A percentile compares a stretch with the other conserved stretches of the same genome.
Evolutionary conservation across 768 basidiomycete species (phyloP).

Genomic region (Serendipita indica): DNA sequence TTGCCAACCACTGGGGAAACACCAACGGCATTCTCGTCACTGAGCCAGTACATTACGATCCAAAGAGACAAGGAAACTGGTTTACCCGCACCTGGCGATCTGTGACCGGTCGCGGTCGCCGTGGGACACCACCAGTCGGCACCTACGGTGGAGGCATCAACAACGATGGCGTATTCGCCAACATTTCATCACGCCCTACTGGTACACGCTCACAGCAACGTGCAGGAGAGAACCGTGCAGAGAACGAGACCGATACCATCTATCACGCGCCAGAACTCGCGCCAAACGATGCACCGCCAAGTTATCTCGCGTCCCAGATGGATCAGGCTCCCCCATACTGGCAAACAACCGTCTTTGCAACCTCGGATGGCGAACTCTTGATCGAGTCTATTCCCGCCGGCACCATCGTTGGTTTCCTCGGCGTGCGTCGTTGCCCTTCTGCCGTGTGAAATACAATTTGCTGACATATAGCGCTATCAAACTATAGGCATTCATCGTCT

Average conservation of each 20-base stretch:
- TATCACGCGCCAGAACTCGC: constrained; percentile 4
- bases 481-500: not conserved
- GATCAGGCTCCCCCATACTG: constrained; percentile 9
- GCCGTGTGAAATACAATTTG: not conserved
- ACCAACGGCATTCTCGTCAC: constrained; percentile 53
- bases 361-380: constrained; percentile 3
- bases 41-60: constrained; percentile 22
- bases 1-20: constrained; percentile 58
- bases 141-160: not conserved
- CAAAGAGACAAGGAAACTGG: not conserved
- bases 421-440: not conserved
- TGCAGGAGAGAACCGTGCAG: not conserved
- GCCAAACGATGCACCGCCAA: constrained; percentile 7
- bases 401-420: constrained; percentile 6
- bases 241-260: not conserved
- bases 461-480: not conserved
- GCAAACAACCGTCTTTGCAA: constrained; percentile 8
- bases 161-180: constrained; percentile 10
- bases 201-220: not conserved
- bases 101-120: not conserved
- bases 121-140: not conserved
- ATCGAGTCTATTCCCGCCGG: constrained; percentile 8
- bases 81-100: not conserved
- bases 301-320: not conserved
- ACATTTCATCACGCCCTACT: not conserved